phyloP scores from a whole-genome alignment of 805 yeast species.

The Metschnikowia matae region DNA sequence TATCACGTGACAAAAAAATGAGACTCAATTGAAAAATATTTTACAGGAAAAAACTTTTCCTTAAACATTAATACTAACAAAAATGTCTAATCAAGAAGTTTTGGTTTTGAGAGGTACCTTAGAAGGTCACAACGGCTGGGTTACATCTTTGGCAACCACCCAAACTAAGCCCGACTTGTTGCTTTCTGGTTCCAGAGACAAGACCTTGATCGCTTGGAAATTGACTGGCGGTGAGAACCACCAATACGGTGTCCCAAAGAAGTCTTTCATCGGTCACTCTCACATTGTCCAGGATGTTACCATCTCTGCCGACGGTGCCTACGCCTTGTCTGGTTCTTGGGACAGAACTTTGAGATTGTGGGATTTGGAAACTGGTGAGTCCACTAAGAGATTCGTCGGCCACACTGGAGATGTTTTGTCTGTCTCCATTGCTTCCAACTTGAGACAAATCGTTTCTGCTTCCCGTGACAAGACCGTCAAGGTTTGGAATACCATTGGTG shows the following conservation, averaged over 20 bases:
- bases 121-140: slow-evolving; percentile 88
- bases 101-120: slow-evolving; percentile 99
- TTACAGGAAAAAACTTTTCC: slow-evolving; percentile 11
- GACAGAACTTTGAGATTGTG: slow-evolving; percentile 98
- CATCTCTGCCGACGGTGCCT: slow-evolving; percentile 95
- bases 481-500: slow-evolving; percentile 99
- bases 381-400: slow-evolving; percentile 93
- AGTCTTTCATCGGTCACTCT: slow-evolving; percentile 96
- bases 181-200: slow-evolving; percentile 98
- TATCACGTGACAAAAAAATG: slow-evolving; percentile 19
- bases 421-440: slow-evolving; percentile 92
- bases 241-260: slow-evolving; percentile 97
- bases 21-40: slow-evolving; percentile 4
- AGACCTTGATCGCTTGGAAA: slow-evolving; percentile 97
- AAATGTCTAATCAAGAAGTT: slow-evolving; percentile 87
- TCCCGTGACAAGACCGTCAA: slow-evolving; percentile 98
- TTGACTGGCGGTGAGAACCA: slow-evolving; percentile 87
- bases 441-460: slow-evolving; percentile 97
- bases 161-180: slow-evolving; percentile 97
- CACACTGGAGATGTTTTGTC: slow-evolving; percentile 97
- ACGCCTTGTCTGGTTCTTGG: slow-evolving; percentile 99
- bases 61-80: slow-evolving; percentile 9
- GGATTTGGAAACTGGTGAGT: slow-evolving; percentile 93
- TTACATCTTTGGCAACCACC: slow-evolving; percentile 96
- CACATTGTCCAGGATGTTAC: slow-evolving; percentile 98